Evolutionary conservation across 2,329 filamentous ascomycete genomes (phyloP).

Genomic region (Lachnellula occidentalis): DNA sequence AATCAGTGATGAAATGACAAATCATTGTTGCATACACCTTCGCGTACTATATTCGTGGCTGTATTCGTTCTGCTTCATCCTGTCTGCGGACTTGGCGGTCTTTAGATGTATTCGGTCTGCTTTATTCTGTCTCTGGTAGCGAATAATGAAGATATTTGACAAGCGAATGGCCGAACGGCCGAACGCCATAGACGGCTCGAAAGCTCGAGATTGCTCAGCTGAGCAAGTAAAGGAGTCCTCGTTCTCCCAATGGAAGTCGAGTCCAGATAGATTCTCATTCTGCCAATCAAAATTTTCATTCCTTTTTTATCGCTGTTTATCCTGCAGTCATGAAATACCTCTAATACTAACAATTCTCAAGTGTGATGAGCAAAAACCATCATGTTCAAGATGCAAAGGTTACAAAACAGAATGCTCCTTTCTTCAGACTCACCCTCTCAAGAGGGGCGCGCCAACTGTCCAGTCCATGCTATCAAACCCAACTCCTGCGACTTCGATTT

Average conservation of each 20-base stretch:
- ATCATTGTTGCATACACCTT: neutral
- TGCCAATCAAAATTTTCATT: neutral
- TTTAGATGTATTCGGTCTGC: too few species aligned
- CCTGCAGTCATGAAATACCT: neutral
- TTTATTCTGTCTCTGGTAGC: too few species aligned
- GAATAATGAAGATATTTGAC: too few species aligned
- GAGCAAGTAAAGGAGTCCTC: too few species aligned
- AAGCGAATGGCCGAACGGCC: too few species aligned
- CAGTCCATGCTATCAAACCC: neutral
- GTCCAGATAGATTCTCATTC: too few species aligned
- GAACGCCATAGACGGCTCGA: too few species aligned
- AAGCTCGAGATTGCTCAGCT: too few species aligned
- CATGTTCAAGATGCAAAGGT: conserved; percentile 23
- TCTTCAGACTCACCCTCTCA: conserved; percentile 25
- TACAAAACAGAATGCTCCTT: conserved; percentile 26
- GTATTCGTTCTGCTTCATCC: too few species aligned
- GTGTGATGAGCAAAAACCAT: conserved; percentile 29
- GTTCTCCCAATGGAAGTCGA: too few species aligned
- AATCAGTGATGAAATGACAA: neutral
- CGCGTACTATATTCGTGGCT: too few species aligned
- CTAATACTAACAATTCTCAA: conserved; percentile 4
- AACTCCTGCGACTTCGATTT: conserved; percentile 6
- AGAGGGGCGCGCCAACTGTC: conserved; percentile 1
- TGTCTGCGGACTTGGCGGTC: too few species aligned
- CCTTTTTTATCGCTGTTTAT: neutral